Percentiles rank a stretch among this genome's conserved stretches.
Evolutionary conservation across 148 eudicot genomes (phyloP).

Genomic region (Silene conica): DNA sequence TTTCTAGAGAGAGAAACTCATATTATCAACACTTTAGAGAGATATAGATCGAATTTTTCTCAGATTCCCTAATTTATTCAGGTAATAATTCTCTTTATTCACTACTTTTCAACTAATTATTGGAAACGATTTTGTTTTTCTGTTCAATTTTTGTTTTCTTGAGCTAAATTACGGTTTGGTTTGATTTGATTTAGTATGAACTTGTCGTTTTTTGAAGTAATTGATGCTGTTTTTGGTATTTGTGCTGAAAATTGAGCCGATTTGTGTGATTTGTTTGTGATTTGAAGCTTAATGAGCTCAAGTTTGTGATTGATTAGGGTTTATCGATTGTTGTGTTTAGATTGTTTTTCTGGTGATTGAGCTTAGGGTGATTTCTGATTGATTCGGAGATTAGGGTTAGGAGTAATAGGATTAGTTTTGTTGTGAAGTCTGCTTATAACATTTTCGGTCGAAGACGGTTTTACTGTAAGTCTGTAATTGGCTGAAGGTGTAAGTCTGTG

Average conservation of each 20-base stretch:
- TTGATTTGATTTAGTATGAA: constrained; percentile 1
- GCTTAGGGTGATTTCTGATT: background rate
- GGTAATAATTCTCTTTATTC: background rate
- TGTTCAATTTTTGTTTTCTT: background rate
- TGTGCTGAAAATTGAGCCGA: background rate
- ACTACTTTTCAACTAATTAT: background rate
- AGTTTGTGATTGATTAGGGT: background rate
- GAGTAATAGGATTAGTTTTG: background rate
- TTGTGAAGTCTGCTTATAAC: background rate
- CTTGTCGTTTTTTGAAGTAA: background rate
- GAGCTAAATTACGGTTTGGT: constrained; percentile 21
- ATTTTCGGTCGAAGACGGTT: background rate
- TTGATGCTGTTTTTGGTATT: background rate
- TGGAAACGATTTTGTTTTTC: background rate
- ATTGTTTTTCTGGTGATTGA: background rate
- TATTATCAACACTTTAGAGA: background rate
- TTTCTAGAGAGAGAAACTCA: background rate
- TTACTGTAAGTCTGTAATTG: too few relatives aligned
- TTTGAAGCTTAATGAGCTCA: background rate
- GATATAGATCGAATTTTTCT: background rate
- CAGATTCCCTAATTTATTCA: background rate
- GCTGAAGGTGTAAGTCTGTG: background rate
- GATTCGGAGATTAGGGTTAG: background rate
- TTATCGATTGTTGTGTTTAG: background rate
- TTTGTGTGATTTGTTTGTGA: background rate